Percentiles rank a stretch among this genome's conserved stretches.
Evolutionary conservation across 2,329 filamentous ascomycete genomes (phyloP).

Genomic region (Diaporthe vaccinii): DNA sequence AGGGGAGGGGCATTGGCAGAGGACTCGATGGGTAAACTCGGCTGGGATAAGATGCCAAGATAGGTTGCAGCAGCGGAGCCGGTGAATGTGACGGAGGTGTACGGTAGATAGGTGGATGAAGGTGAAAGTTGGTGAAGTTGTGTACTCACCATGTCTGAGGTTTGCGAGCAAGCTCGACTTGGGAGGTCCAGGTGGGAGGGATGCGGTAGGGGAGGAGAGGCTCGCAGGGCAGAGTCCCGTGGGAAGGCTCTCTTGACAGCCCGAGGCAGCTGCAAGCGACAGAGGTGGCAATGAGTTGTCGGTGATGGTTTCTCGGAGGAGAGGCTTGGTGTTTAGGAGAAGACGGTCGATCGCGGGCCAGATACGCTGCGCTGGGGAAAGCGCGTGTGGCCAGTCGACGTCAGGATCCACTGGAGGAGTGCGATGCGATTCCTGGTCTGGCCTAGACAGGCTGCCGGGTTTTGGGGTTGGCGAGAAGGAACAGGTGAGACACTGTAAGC

Average conservation of each 20-base stretch:
- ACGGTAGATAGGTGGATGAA: slow-evolving; percentile 23
- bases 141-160: slow-evolving; percentile 38
- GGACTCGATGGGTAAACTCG: slow-evolving; percentile 3
- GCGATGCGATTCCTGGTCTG: slow-evolving; percentile 33
- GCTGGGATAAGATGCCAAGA: slow-evolving; percentile 35
- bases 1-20: slow-evolving; percentile 34
- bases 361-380: slow-evolving; percentile 33
- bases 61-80: slow-evolving; percentile 18
- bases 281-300: background rate
- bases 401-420: slow-evolving; percentile 25
- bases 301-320: background rate
- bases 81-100: background rate
- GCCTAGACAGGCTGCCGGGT: slow-evolving; percentile 7
- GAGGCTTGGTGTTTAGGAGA: slow-evolving; percentile 8
- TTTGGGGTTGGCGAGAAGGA: slow-evolving; percentile 28
- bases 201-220: slow-evolving; percentile 23
- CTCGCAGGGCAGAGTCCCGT: slow-evolving; percentile 17
- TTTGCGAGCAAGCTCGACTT: slow-evolving; percentile 31
- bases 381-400: slow-evolving; percentile 37
- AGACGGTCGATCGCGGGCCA: slow-evolving; percentile 9
- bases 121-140: slow-evolving; percentile 30
- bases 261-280: slow-evolving; percentile 34
- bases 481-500: slow-evolving; percentile 29
- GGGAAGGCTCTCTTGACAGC: slow-evolving; percentile 24
- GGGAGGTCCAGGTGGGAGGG: background rate